These are phyloP conservation scores for Aspergillus eucalypticola DNA, from an alignment of 2,329 filamentous ascomycete species.

Conservation along the genomic window DNA sequence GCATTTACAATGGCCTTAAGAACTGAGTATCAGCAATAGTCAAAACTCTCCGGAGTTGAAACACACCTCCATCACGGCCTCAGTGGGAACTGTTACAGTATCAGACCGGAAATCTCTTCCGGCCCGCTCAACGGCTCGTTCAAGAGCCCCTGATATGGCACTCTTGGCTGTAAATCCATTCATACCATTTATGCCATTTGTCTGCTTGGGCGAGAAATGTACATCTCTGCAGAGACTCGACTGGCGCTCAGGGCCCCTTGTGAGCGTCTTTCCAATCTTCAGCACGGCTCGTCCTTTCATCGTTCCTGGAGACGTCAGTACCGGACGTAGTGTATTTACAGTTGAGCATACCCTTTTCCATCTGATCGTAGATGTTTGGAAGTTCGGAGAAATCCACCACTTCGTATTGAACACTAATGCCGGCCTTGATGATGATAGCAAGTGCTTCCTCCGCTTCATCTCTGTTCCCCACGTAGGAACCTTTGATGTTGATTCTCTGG, in stretches of 20 bases:
- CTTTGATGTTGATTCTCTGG: constrained; percentile 85
- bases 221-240: not conserved
- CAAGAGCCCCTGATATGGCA: not conserved
- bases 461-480: constrained; percentile 87
- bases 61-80: constrained; percentile 25
- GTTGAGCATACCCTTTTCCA: constrained; percentile 41
- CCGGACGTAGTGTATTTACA: too few relatives aligned
- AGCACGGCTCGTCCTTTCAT: not conserved
- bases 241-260: not conserved
- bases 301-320: not conserved
- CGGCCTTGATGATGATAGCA: constrained; percentile 77
- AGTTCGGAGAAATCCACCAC: constrained; percentile 75
- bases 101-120: constrained; percentile 30
- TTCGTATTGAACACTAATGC: constrained; percentile 84
- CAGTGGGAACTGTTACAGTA: constrained; percentile 31
- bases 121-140: not conserved
- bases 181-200: not conserved
- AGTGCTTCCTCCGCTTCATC: constrained; percentile 82
- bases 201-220: not conserved
- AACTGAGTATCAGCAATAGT: too few relatives aligned
- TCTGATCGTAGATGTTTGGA: constrained; percentile 71
- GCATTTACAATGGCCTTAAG: constrained; percentile 27
- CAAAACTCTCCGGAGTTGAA: too few relatives aligned
- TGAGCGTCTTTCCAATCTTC: not conserved
- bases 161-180: not conserved